Conservation (phyloP, 768 basidiomycete species). For the Lenzites betulinus region DNA sequence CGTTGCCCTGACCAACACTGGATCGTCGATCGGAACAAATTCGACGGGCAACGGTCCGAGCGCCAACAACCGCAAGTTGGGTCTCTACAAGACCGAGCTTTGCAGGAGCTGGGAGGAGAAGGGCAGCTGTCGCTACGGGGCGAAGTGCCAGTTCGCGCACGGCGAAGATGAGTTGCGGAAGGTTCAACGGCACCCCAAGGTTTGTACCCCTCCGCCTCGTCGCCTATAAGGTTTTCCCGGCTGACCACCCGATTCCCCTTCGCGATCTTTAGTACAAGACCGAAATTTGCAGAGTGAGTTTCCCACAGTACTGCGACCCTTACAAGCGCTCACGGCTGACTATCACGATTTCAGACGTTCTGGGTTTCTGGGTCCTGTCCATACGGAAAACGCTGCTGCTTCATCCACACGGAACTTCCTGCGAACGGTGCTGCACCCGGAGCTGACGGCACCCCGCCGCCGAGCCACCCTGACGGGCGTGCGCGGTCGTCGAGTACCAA, state of each 20-base stretch:
- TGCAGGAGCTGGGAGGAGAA: conserved; percentile 95
- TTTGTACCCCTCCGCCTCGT: conserved; percentile 35
- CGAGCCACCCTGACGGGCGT: conserved; percentile 48
- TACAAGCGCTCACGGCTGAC: conserved; percentile 1
- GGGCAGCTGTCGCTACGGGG: conserved; percentile 79
- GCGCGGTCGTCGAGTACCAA: conserved; percentile 72
- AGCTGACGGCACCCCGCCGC: conserved; percentile 53
- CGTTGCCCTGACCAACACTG: conserved; percentile 25
- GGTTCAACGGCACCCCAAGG: conserved; percentile 89
- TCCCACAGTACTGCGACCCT: conserved; percentile 6
- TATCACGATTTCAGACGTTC: conserved; percentile 60
- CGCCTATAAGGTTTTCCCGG: background rate
- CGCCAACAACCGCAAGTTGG: conserved; percentile 89
- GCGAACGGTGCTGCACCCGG: conserved; percentile 58
- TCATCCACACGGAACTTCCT: conserved; percentile 89
- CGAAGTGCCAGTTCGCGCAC: conserved; percentile 93
- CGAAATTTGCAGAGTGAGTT: conserved; percentile 83
- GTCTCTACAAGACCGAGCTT: conserved; percentile 88
- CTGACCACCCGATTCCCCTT: conserved; percentile 24
- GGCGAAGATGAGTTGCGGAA: conserved; percentile 86
- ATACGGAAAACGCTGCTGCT: conserved; percentile 91
- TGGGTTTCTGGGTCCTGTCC: conserved; percentile 94
- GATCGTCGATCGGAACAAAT: conserved; percentile 31
- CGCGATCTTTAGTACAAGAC: conserved; percentile 73
- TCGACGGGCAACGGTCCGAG: conserved; percentile 66